These are phyloP conservation scores for Ganoderma leucocontextum DNA, from an alignment of 1,284 basidiomycete genomes.

Conservation along the genomic window DNA sequence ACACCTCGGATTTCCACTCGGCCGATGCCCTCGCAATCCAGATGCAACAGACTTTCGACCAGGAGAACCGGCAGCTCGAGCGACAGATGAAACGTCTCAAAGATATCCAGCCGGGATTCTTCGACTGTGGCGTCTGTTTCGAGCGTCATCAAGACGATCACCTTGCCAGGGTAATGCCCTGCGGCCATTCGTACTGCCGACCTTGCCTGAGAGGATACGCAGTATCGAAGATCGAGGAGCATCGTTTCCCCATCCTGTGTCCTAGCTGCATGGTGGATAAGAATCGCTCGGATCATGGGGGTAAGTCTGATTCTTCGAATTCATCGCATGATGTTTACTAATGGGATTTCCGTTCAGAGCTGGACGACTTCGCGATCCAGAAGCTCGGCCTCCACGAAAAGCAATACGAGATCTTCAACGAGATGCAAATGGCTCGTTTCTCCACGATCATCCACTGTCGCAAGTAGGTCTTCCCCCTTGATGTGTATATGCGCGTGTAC, in stretches of 20 bases:
- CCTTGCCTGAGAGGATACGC: slow-evolving; percentile 58
- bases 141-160: slow-evolving; percentile 57
- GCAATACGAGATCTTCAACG: slow-evolving; percentile 56
- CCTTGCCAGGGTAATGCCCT: slow-evolving; percentile 54
- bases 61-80: slow-evolving; percentile 52
- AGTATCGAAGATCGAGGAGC: slow-evolving; percentile 56
- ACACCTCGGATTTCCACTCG: not conserved
- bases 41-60: slow-evolving; percentile 54
- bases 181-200: slow-evolving; percentile 64
- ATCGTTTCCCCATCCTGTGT: slow-evolving; percentile 68
- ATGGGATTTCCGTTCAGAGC: slow-evolving; percentile 43
- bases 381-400: slow-evolving; percentile 58
- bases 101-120: slow-evolving; percentile 44
- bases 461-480: slow-evolving; percentile 45
- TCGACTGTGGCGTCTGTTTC: slow-evolving; percentile 66
- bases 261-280: slow-evolving; percentile 56
- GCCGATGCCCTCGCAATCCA: slow-evolving; percentile 41
- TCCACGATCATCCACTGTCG: slow-evolving; percentile 63
- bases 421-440: slow-evolving; percentile 61
- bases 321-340: not conserved
- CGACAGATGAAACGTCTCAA: slow-evolving; percentile 46
- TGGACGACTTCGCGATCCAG: slow-evolving; percentile 52
- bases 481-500: not conserved
- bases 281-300: slow-evolving; percentile 43
- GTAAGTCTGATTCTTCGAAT: slow-evolving; percentile 43